phyloP scores from a whole-genome alignment of 2,329 filamentous ascomycete species.

The Stachybotrys chartarum region DNA sequence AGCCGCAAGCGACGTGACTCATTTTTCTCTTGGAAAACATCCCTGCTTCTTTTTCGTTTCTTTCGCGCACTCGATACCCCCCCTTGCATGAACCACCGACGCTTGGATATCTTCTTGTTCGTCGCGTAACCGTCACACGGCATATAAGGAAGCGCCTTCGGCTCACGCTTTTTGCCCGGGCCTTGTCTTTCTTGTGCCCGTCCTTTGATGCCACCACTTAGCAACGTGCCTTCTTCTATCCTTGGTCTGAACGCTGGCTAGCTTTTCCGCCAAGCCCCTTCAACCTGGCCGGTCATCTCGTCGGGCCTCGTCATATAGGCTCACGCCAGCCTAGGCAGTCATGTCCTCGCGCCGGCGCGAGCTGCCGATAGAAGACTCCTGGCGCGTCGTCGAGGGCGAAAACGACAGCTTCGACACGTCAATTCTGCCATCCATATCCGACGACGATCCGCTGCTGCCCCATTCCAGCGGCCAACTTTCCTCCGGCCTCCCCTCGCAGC shows the following conservation, averaged over 20 bases:
- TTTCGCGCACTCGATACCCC: too few relatives aligned
- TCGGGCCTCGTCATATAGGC: not conserved
- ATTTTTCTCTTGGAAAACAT: too few relatives aligned
- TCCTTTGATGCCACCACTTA: not conserved
- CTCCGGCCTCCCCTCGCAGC: slow-evolving; percentile 36
- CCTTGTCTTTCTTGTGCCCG: not conserved
- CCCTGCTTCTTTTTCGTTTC: too few relatives aligned
- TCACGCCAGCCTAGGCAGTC: not conserved
- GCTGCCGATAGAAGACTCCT: slow-evolving; percentile 42
- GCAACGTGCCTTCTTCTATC: not conserved
- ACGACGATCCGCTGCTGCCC: slow-evolving; percentile 27
- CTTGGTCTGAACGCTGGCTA: not conserved
- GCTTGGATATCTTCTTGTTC: too few relatives aligned
- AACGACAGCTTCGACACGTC: slow-evolving; percentile 54
- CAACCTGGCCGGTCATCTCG: not conserved
- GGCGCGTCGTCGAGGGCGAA: slow-evolving; percentile 55
- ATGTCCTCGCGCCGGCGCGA: slow-evolving; percentile 15
- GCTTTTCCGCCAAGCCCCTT: not conserved
- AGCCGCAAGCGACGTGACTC: too few relatives aligned
- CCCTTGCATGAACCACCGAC: too few relatives aligned
- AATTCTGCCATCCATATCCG: slow-evolving; percentile 36
- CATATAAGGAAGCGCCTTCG: not conserved
- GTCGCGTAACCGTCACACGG: too few relatives aligned
- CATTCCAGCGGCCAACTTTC: slow-evolving; percentile 30
- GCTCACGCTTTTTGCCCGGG: not conserved